A percentile compares a stretch with the other conserved stretches of the same genome.
phyloP scores from a whole-genome alignment of 306 rosid species.

The Cicer cuneatum region DNA sequence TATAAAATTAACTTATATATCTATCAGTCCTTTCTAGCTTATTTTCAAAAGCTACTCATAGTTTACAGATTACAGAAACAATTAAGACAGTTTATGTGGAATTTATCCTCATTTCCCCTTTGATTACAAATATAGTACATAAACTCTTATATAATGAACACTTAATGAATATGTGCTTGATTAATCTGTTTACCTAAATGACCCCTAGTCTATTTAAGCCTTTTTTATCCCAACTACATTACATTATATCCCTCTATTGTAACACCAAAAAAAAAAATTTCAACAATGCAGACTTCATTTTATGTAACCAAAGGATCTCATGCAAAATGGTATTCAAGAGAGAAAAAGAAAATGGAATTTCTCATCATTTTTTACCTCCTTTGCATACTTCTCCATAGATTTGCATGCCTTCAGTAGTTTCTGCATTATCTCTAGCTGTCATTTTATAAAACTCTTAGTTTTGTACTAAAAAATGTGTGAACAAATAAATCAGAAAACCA shows the following conservation, averaged over 20 bases:
- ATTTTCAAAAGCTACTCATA: not conserved
- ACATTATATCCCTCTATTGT: no score
- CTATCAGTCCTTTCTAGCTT: not conserved
- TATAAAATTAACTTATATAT: not conserved
- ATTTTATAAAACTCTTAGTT: conserved; percentile 43
- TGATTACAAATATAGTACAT: no score
- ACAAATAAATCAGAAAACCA: conserved; percentile 5
- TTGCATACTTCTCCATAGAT: conserved; percentile 57
- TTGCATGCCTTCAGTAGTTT: conserved; percentile 72
- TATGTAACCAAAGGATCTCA: conserved; percentile 18
- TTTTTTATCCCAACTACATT: no score
- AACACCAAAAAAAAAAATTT: no score
- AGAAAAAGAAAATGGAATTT: not conserved
- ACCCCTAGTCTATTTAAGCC: no score
- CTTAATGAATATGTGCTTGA: no score
- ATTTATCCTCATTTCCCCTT: no score
- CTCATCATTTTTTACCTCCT: conserved; percentile 58
- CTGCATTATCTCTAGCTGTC: conserved; percentile 71
- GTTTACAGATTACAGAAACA: no score
- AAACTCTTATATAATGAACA: no score
- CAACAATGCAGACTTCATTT: no score
- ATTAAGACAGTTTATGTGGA: no score
- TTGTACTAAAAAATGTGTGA: conserved; percentile 10
- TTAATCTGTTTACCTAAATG: no score
- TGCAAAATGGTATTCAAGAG: conserved; percentile 18